Conservation (phyloP, 441 rosid species). For the Pelargonium citronellum region DNA sequence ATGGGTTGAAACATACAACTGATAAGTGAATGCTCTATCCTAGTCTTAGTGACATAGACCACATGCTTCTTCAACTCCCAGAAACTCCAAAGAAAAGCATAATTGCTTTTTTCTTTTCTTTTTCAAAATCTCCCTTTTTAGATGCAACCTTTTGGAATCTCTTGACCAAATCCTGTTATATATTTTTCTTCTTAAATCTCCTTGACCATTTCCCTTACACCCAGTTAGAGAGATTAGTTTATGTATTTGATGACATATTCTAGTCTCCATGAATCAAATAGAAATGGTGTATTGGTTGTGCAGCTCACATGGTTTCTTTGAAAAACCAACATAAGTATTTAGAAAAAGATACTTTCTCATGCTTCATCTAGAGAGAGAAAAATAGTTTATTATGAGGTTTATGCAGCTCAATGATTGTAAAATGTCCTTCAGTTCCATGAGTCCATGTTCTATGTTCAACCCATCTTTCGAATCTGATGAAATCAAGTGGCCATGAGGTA, state of each 20-base stretch:
- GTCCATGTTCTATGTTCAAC: constrained; percentile 17
- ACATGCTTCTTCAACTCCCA: neutral
- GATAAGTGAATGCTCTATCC: constrained; percentile 4
- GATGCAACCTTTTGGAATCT: constrained; percentile 11
- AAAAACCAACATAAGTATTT: constrained; percentile 14
- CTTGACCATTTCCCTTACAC: constrained; percentile 12
- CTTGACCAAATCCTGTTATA: constrained; percentile 20
- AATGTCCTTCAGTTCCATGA: constrained; percentile 13
- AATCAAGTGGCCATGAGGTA: constrained; percentile 17
- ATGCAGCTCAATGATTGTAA: constrained; percentile 17
- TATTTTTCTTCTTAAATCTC: constrained; percentile 9
- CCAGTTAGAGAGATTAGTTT: neutral
- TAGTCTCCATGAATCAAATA: constrained; percentile 1
- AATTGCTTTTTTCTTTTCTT: too few relatives aligned
- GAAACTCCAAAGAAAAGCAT: neutral
- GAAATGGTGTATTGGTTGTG: too few relatives aligned
- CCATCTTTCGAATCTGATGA: constrained; percentile 17
- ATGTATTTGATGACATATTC: neutral
- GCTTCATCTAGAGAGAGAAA: too few relatives aligned
- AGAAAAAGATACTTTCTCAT: constrained; percentile 6
- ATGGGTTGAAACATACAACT: neutral
- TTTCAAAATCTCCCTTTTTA: constrained; percentile 5
- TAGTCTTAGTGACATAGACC: constrained; percentile 7
- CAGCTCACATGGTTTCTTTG: too few relatives aligned
- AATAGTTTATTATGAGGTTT: constrained; percentile 5